A percentile compares a stretch with the other conserved stretches of the same genome.
Evolutionary conservation across 2,329 filamentous ascomycete genomes (phyloP).

Genomic region (Ceratocystis destructans): DNA sequence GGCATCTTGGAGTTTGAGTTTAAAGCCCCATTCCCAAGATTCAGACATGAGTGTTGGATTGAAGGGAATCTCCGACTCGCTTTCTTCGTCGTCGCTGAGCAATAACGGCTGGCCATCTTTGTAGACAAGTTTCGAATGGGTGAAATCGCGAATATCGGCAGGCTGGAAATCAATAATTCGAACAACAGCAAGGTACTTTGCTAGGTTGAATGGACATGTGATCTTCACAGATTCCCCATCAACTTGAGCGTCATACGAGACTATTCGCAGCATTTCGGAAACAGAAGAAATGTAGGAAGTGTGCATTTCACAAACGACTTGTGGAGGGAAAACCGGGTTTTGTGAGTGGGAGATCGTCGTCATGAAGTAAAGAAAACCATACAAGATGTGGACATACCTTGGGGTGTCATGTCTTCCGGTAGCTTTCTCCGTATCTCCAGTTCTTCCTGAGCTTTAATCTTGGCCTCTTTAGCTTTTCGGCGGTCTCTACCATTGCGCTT

Average conservation of each 20-base stretch:
- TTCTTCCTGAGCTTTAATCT: conserved; percentile 13
- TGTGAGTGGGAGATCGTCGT: neutral
- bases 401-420: conserved; percentile 24
- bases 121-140: conserved; percentile 31
- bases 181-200: conserved; percentile 53
- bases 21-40: conserved; percentile 75
- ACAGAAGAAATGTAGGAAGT: conserved; percentile 9
- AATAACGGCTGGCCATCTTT: conserved; percentile 39
- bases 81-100: conserved; percentile 28
- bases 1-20: conserved; percentile 62
- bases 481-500: conserved; percentile 24
- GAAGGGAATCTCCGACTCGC: conserved; percentile 16
- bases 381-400: conserved; percentile 22
- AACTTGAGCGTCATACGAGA: neutral
- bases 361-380: too few relatives aligned
- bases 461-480: conserved; percentile 21
- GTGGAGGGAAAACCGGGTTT: neutral
- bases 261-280: conserved; percentile 25
- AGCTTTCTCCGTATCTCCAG: neutral
- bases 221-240: conserved; percentile 24
- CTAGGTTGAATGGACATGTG: conserved; percentile 58
- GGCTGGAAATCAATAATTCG: conserved; percentile 78
- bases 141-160: conserved; percentile 55
- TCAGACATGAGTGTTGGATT: conserved; percentile 22
- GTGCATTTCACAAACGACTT: conserved; percentile 24